Evolutionary conservation across 768 basidiomycete genomes (phyloP), one percentile per base, ranked within the genome.

Genomic region (Serendipita indica): DNA sequence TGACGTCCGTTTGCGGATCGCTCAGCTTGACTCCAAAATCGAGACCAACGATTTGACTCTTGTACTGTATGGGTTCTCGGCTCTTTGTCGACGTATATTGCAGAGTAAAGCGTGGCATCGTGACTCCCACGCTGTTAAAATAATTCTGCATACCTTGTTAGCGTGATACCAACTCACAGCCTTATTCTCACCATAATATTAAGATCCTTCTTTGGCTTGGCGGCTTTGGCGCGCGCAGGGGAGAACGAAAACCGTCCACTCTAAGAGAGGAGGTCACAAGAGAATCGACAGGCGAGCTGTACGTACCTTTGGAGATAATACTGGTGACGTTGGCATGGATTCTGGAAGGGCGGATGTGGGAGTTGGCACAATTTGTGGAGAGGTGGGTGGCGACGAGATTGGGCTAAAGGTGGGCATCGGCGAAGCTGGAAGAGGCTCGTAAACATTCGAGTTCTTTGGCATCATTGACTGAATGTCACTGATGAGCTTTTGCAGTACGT

Each of bases 41-140:
- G 1, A 46, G 45, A 14, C 45, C 45, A 2, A 46, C 22, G 22
- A 46, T 46, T 27, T 46, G 45, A 27, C 45, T 46, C 45, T 46
- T 46, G 45, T 46, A 46, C 27, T 46, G 45, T 12, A 46, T 46
- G 13, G 45, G 45, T 20, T 46, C 45, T 46, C 25, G 13, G 25
- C 45, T 46, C 25, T 46, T 46, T 12, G 45, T 46, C 12, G 45
- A 46, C 45, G 45, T 46, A 27, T 46, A 46, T 46, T 46, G 45
- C 13, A 46, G 14, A 46, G 22, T 46, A 27, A 46, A 46, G 45
- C 45, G 45, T 20, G 45, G 25, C 14, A 46, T 27, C 22, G 12
- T 13, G 12, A 46, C 45, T 46, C 45, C 45, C 25, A 27, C 45
- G 14, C 14, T 16, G 45, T 46, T 46, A 46, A 46, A 46, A 46